Evolutionary conservation across 306 rosid genomes (phyloP), one percentile per base, ranked within the genome.

Genomic region (Trichosanthes cucumerina): DNA sequence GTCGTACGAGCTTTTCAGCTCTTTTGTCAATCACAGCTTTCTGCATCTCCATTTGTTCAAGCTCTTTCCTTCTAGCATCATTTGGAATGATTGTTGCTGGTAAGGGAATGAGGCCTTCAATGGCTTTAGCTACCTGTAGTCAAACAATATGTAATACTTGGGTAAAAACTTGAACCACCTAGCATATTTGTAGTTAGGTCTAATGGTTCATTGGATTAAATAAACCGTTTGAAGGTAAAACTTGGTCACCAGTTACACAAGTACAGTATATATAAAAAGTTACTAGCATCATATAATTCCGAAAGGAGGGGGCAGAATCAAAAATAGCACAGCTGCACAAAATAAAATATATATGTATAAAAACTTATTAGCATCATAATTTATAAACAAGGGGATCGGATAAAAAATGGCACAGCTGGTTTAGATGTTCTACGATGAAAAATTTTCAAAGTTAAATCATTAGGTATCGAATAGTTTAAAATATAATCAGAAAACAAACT

Each of bases 81-180:
- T 75, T 64, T 66, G 78, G 85, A 68, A 63, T 83, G 64, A 75
- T 65, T 81, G 84, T 65, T 81, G 84, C 85, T 39, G 75, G 69
- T 4, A 60, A 21, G 28, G 86, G 85, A 21, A 88, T 79, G 7
- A 86, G 79, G 57, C 80, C 68, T 58, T 74, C 85, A 63, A 90
- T 80, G 53, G 83, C 86, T 85, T 86, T 88, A 62, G 88, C 85
- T 65, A 90, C 91, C 93, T 90, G 91, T 34, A 5, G 65, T 54
- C 79, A 75, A 75, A 75, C 79, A 75, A 38, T 75, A 52, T 34
- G 66, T 10, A 75, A 54, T 19, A 38, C 50, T 54, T 75, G 79
- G 79, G 79, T 75, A 75, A 75, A 75, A 75, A n/a, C 65, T 52
- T 19, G 19, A 34, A 38, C 79, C 33, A 52, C 65, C 79, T 52